Evolutionary conservation across 345 rosid species (phyloP).

Genomic region (Eucalyptus tenuipes): DNA sequence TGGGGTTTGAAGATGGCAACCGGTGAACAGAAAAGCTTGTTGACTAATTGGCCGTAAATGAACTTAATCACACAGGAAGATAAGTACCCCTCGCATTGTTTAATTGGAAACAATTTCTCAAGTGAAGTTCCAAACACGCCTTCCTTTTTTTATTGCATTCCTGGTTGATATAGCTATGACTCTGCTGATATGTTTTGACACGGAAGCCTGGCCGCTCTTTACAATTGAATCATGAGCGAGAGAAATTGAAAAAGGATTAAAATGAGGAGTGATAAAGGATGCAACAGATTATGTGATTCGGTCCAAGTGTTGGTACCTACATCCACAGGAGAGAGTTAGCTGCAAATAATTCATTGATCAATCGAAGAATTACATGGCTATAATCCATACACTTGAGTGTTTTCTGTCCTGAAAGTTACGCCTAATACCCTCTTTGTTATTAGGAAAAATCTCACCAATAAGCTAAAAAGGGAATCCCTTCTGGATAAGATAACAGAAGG

Average conservation of each 20-base stretch:
- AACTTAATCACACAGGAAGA: not conserved
- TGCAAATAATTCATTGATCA: not conserved
- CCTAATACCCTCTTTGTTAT: not conserved
- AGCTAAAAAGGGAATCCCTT: not conserved
- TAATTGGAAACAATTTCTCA: not conserved
- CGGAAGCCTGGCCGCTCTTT: not conserved
- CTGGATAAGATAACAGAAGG: no score
- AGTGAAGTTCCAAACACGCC: not conserved
- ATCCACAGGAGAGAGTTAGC: not conserved
- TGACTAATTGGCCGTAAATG: not conserved
- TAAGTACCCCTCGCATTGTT: not conserved
- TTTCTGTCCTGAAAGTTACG: not conserved
- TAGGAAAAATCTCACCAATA: not conserved
- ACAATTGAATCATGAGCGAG: not conserved
- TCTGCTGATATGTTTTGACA: not conserved
- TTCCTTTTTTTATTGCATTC: not conserved
- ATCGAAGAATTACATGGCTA: not conserved
- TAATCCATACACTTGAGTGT: not conserved
- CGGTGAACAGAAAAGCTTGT: not conserved
- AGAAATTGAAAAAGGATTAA: not conserved
- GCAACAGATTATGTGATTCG: accelerated
- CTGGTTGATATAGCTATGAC: not conserved
- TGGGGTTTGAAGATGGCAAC: not conserved
- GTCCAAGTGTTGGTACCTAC: not conserved
- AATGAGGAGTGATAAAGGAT: not conserved